Base-by-base conservation (phyloP, 257 asterid species). In the Salvia hispanica region DNA sequence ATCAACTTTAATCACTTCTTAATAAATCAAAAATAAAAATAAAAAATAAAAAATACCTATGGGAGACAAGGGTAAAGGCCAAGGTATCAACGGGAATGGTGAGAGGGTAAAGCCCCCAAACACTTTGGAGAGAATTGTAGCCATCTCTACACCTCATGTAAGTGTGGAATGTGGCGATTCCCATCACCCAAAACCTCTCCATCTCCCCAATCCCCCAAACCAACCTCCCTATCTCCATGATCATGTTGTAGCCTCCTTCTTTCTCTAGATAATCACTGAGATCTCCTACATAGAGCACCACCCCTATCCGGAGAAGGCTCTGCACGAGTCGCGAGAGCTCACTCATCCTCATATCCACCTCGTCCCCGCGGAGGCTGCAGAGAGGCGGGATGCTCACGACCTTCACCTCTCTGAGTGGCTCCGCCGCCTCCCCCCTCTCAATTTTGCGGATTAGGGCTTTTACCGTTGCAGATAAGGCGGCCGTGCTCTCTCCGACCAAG, bases 251-350 rank as follows among this genome's bases (percentile, higher is more conserved):
- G 71, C 68, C 74, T 39, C 45, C 61, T 55, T n/a, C 80, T 77
- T 34, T 75, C 77, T 68, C 77, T 62, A 31, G 81, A 62, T 73
- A 86, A 58, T 87, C 89, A 73, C 80, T 46, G 6, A 89, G 76
- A 73, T 89, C 92, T n/a, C 96, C 96, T 9, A 87, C 74, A 75
- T 89, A 87, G 67, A 89, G 66, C 33, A 89, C 85, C 6, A 85
- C 92, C 39, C 95, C 96, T 51, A 76, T 83, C 0, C 62, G 33
- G 12, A 75, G 72, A n/a, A 76, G 77, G 44, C 85, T 77, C 70
- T 12, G 85, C 82, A 11, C 83, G 66, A 36, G 76, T 25, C 31
- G 31, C 31, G 31, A 1, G 31, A 25, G 2, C 31, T 25, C 31
- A 2, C 31, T 25, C 31, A 25, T 25, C 31, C 3, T 0, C 31